Percentiles rank a stretch among this genome's conserved stretches.
Conservation (phyloP, 257 asterid genomes). For the Nicotiana obtusifolia region DNA sequence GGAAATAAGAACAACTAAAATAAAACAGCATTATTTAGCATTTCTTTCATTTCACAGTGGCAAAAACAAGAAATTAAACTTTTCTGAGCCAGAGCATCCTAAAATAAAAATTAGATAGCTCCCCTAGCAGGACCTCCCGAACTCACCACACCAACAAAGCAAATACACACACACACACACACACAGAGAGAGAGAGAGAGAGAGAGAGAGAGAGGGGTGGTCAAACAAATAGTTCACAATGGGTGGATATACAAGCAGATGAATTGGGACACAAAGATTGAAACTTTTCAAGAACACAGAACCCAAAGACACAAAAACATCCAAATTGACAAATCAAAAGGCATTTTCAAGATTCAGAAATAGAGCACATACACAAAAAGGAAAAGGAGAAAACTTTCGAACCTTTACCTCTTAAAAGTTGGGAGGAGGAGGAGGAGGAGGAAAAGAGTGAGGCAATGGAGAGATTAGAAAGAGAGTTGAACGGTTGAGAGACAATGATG, state of each 20-base stretch:
- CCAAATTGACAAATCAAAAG: background rate
- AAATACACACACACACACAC: background rate
- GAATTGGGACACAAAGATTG: background rate
- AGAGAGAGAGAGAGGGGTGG: no score
- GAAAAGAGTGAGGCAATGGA: background rate
- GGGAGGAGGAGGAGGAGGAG: background rate
- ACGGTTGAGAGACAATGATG: conserved; percentile 13
- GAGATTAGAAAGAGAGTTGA: conserved; percentile 6
- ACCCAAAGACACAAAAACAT: background rate
- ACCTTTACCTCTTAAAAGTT: conserved; percentile 10
- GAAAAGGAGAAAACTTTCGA: background rate
- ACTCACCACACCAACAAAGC: background rate
- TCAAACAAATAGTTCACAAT: background rate
- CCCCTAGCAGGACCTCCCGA: background rate
- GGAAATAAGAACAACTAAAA: background rate
- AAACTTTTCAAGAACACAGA: background rate
- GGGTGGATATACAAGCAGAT: background rate
- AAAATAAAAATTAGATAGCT: background rate
- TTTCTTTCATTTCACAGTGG: background rate
- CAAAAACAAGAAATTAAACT: background rate
- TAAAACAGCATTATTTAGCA: background rate
- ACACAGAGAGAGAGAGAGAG: background rate
- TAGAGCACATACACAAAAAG: background rate
- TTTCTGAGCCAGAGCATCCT: background rate
- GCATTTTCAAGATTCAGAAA: conserved; percentile 8